phyloP scores from a whole-genome alignment of 768 basidiomycete species.

The Grammothele lineata region DNA sequence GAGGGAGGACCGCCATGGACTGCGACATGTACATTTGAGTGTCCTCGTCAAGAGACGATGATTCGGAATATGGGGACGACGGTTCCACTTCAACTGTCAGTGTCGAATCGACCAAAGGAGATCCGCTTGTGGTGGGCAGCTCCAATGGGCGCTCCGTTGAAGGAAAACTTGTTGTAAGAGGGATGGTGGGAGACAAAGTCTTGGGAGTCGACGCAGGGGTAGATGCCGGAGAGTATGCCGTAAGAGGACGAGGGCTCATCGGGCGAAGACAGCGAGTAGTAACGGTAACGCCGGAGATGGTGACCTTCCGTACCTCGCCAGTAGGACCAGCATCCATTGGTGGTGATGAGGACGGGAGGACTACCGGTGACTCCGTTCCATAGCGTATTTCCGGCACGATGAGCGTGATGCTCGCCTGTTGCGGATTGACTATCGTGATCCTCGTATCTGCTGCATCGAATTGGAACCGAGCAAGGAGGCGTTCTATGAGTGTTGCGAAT shows the following conservation, averaged over 20 bases:
- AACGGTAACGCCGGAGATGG: constrained; percentile 53
- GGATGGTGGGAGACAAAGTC: constrained; percentile 10
- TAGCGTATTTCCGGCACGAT: constrained; percentile 56
- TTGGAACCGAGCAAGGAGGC: constrained; percentile 72
- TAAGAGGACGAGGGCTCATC: constrained; percentile 8
- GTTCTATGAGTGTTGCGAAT: constrained; percentile 76
- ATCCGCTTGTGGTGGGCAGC: no score
- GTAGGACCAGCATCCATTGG: no score
- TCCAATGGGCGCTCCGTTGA: no score
- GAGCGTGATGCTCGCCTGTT: constrained; percentile 56
- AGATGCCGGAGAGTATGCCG: constrained; percentile 11
- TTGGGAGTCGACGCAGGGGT: constrained; percentile 14
- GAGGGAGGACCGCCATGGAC: constrained; percentile 58
- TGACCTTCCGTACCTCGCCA: constrained; percentile 43
- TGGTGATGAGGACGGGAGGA: background rate
- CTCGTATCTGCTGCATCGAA: constrained; percentile 67
- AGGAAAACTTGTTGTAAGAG: constrained; percentile 3
- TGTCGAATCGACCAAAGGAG: no score
- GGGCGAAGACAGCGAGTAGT: constrained; percentile 43
- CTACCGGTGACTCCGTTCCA: constrained; percentile 36
- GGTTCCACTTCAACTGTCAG: constrained; percentile 17
- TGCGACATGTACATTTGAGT: constrained; percentile 69
- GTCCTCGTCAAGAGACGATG: constrained; percentile 53
- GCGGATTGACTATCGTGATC: constrained; percentile 65
- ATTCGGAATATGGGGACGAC: constrained; percentile 44